phyloP scores from a whole-genome alignment of 2,329 filamentous ascomycete genomes.

The Chrysosporium keratinophilum region DNA sequence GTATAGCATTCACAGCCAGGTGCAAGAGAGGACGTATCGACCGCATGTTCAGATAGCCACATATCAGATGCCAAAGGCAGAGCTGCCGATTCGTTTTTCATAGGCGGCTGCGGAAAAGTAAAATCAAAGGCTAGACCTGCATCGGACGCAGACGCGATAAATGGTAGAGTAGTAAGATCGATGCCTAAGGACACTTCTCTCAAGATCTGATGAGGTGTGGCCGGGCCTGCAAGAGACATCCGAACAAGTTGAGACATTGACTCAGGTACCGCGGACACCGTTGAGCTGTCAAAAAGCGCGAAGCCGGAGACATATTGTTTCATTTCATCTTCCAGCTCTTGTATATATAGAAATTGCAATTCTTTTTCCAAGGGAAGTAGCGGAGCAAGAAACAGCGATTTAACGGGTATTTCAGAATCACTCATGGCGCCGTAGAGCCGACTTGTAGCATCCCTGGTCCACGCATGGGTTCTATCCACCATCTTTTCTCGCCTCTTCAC shows the following conservation, averaged over 20 bases:
- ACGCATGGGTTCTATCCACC: slow-evolving; percentile 73
- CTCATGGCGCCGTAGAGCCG: slow-evolving; percentile 31
- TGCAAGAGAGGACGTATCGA: slow-evolving; percentile 52
- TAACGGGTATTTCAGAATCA: slow-evolving; percentile 21
- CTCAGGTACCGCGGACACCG: slow-evolving; percentile 56
- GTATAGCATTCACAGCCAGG: slow-evolving; percentile 66
- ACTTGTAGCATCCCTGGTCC: slow-evolving; percentile 60
- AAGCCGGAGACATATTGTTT: slow-evolving; percentile 53
- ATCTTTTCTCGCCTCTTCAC: slow-evolving; percentile 70
- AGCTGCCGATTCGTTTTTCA: slow-evolving; percentile 18
- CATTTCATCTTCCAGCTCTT: slow-evolving; percentile 57
- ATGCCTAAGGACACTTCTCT: slow-evolving; percentile 64
- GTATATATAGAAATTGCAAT: slow-evolving; percentile 70
- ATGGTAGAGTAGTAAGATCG: slow-evolving; percentile 69
- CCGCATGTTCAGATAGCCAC: slow-evolving; percentile 54
- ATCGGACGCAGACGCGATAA: slow-evolving; percentile 65
- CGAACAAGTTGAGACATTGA: slow-evolving; percentile 56
- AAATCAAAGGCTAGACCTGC: slow-evolving; percentile 77
- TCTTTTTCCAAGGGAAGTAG: slow-evolving; percentile 65
- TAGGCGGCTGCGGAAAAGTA: slow-evolving; percentile 48
- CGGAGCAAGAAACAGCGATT: slow-evolving; percentile 50
- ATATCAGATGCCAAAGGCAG: slow-evolving; percentile 63
- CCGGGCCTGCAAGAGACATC: slow-evolving; percentile 60
- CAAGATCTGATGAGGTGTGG: slow-evolving; percentile 65
- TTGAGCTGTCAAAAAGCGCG: slow-evolving; percentile 64